Conservation (phyloP, 345 rosid genomes). For the Eutrema yunnanense region DNA sequence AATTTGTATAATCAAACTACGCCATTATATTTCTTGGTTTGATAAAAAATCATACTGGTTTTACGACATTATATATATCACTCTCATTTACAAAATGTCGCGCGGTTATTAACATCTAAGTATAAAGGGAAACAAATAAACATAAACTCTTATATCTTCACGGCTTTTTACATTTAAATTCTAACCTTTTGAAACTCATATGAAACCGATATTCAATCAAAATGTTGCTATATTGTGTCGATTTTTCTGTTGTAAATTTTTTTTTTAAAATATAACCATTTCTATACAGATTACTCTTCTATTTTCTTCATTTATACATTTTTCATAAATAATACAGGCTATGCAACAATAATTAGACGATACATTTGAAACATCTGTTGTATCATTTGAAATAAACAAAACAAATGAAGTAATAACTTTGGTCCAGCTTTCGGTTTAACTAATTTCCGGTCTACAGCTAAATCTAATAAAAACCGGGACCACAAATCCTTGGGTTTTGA, state of each 20-base stretch:
- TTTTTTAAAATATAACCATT: too few species aligned
- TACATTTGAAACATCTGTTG: not conserved
- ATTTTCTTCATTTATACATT: not conserved
- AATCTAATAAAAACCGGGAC: slow-evolving; percentile 1
- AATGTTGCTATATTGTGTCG: not conserved
- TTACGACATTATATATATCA: not conserved
- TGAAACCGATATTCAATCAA: not conserved
- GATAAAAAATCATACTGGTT: not conserved
- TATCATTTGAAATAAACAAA: not conserved
- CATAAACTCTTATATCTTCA: not conserved
- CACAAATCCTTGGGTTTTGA: slow-evolving; percentile 9
- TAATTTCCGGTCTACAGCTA: slow-evolving; percentile 20
- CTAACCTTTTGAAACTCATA: not conserved
- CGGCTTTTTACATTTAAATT: not conserved
- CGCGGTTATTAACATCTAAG: not conserved
- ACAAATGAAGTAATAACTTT: slow-evolving; percentile 5
- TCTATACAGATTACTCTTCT: not conserved
- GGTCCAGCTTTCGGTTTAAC: slow-evolving; percentile 23
- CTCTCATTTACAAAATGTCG: not conserved
- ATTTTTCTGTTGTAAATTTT: too few species aligned
- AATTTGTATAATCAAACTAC: not conserved
- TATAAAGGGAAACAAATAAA: not conserved
- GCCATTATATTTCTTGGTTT: slow-evolving; percentile 9
- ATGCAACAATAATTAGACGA: not conserved
- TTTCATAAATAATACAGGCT: not conserved